phyloP scores from a whole-genome alignment of 2,329 filamentous ascomycete genomes.

The Lomentospora prolificans region DNA sequence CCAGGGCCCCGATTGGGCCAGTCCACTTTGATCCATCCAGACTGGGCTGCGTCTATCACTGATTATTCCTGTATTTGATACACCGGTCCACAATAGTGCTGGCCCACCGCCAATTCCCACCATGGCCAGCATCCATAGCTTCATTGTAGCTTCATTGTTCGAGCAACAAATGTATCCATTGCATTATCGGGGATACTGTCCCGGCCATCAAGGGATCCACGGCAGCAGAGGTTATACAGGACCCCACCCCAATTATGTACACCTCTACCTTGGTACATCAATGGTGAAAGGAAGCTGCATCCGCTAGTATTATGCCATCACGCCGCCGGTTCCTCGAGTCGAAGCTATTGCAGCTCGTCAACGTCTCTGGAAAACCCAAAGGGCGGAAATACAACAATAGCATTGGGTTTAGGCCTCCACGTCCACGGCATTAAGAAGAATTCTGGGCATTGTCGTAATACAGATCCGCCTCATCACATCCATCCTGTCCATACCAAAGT shows the following conservation, averaged over 20 bases:
- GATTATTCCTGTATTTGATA: not conserved
- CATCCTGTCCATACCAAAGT: too few relatives aligned
- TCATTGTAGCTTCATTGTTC: not conserved
- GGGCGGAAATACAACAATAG: not conserved
- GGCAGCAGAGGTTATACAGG: too few relatives aligned
- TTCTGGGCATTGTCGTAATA: too few relatives aligned
- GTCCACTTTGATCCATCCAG: not conserved
- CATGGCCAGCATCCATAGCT: too few relatives aligned
- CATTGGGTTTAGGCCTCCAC: not conserved
- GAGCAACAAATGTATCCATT: not conserved
- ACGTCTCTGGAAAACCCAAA: not conserved
- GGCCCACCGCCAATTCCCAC: not conserved
- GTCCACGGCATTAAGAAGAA: too few relatives aligned
- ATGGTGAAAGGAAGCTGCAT: too few relatives aligned
- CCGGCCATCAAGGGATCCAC: too few relatives aligned
- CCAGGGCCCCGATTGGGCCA: not conserved
- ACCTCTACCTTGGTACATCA: too few relatives aligned
- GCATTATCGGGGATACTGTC: not conserved
- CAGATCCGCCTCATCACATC: too few relatives aligned
- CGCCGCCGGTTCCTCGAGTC: not conserved
- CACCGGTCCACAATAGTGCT: not conserved
- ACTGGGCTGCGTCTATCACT: not conserved
- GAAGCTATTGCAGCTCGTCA: not conserved
- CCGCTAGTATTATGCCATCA: too few relatives aligned
- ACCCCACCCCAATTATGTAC: too few relatives aligned